Evolutionary conservation across 176 grass and related monocot genomes (phyloP), one percentile per base, ranked within the genome.

Genomic region (Zea luxurians): DNA sequence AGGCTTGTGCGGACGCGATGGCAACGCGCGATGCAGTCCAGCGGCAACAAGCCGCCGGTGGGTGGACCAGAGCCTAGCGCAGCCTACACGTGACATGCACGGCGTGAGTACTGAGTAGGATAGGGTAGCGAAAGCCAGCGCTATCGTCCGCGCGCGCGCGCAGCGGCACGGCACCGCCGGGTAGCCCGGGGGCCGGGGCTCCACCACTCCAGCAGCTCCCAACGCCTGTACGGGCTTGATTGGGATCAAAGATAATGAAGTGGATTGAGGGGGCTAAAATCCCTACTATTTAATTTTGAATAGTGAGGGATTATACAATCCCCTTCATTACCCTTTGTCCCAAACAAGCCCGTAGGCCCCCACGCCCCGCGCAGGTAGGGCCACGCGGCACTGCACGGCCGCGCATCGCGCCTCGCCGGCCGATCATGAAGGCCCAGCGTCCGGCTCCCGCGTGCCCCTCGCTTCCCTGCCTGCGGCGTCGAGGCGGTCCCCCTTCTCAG

Each of bases 1-100:
- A 44, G 15, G 6, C 52, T 13, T 48, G 47, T 8, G 37, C 15
- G 63, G 40, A 83, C 4, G 53, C 18, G 46, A 45, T 52, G 16
- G 15, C 35, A 41, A 40, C 50, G 27, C 27, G 65, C 73, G 27
- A 27, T 68, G 77, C 80, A 20, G 61, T 46, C 52, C 73, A 6
- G 15, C 61, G 66, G 61, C 11, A 16, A 21, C 49, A 47, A 55
- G 55, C 6, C 37, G 55, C 6, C 37, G 40, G 76, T 74, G 82
- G 65, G 61, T 70, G 67, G 66, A 46, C 66, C 42, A 60, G 58
- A 34, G 2, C 53, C 58, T 11, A 17, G 68, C 58, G 48, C 17
- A 40, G 3, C 21, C 20, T 35, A 48, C 67, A 1, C 27, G 21
- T 18, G 10, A 66, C 37, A 70, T 34, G 67, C 62, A 20, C 18